phyloP scores from a whole-genome alignment of 352 stramenopile genomes.

The Globisporangium canariense region DNA sequence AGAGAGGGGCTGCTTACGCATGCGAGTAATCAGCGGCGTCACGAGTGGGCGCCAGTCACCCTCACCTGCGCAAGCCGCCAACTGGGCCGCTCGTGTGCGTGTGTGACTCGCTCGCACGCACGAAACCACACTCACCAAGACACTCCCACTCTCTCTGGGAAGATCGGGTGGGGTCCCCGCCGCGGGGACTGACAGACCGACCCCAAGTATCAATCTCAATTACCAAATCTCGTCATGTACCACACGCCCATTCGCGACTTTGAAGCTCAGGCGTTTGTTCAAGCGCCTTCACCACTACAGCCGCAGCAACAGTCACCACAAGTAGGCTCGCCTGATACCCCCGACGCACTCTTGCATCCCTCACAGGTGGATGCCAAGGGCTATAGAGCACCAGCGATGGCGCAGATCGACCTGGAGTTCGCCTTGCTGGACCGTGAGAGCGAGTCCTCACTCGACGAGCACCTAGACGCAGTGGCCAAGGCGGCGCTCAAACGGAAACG shows the following conservation, averaged over 20 bases:
- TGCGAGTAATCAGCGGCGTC: constrained; percentile 1
- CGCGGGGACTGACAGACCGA: background rate
- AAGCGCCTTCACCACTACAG: background rate
- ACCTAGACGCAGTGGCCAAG: constrained; percentile 19
- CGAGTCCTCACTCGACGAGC: constrained; percentile 4
- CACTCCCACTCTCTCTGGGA: background rate
- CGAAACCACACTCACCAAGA: constrained; percentile 3
- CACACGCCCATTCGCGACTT: background rate
- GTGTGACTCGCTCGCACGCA: background rate
- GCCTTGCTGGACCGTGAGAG: background rate
- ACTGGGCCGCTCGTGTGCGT: background rate
- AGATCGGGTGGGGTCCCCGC: background rate
- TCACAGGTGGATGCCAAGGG: background rate
- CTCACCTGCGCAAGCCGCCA: background rate
- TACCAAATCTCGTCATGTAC: background rate
- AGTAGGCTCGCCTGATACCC: background rate
- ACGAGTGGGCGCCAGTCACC: background rate
- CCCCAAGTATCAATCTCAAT: background rate
- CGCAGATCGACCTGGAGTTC: background rate
- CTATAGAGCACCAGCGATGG: background rate
- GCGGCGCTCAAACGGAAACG: constrained; percentile 25
- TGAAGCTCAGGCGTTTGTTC: background rate
- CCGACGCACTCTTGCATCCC: background rate
- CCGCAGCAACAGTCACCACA: background rate
- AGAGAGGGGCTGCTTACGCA: background rate